Base-by-base conservation (phyloP, 2,329 filamentous ascomycete species). In the Myriosclerotinia scirpicola region DNA sequence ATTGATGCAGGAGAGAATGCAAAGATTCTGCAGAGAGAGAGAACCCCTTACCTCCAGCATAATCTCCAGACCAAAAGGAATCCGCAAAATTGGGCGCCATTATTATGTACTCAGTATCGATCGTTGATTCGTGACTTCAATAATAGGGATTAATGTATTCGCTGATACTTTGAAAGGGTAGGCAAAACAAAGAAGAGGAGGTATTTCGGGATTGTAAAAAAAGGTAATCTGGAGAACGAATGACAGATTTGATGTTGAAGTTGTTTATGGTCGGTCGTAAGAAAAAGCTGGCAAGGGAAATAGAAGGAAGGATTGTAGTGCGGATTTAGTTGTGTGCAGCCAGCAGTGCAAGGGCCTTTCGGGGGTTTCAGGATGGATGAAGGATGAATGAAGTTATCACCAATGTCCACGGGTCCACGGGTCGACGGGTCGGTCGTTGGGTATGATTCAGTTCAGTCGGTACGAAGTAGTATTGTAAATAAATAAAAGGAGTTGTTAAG, bases 51-150 rank as follows among this genome's bases (percentile, higher is more conserved):
- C 90, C 93, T 83, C 91, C 93, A 78, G 94, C 94, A 84, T 98
- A 98, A 85, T 99, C 95, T 77, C 87, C 87, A 69, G 95, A 97
- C 95, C 95, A 99, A 82, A 99, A 98, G 61, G 93, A 97, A 81
- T 94, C 92, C 73, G 93, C 89, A 80, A 99, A 98, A 75, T 91
- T 87, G 73, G 91, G 90, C 91, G 94, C 94, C 77, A 79, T 87
- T 76, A 65, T 50, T 38, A 61, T 61, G 44, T 61, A 50, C 58
- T 61, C 58, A 34, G 30, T 61, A 50, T 61, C 58, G 44, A 50
- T 61, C 58, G 44, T 61, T 20, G 58, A 61, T 50, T 52, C 58
- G 58, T 50, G 30, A 50, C 58, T 60, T 38, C 58, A 61, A 50
- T 61, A 52, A 20, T 50, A 26, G 58, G 44, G n/a, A 50, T 50